Conservation (phyloP, 345 rosid genomes). For the Pelargonium nanum region DNA sequence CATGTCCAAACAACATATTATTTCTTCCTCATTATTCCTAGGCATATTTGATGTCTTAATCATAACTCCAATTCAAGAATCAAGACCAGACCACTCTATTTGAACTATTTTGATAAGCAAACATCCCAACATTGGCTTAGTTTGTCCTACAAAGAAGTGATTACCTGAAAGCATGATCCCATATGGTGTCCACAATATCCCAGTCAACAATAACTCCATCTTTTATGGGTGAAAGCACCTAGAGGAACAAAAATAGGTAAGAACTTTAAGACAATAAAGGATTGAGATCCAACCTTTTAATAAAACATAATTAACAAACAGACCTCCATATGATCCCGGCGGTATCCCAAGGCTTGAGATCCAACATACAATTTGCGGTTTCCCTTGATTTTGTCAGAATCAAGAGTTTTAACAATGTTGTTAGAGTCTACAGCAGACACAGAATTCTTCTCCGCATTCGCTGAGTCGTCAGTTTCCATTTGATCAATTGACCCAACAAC, state of each 20-base stretch:
- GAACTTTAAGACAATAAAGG: slow-evolving; percentile 6
- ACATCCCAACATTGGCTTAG: background rate
- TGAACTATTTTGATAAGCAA: background rate
- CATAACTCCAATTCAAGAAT: background rate
- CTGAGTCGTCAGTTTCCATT: slow-evolving; percentile 72
- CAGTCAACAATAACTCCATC: slow-evolving; percentile 91
- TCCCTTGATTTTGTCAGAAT: slow-evolving; percentile 51
- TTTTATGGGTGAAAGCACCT: slow-evolving; percentile 82
- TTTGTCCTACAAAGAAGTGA: background rate
- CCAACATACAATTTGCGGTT: slow-evolving; percentile 81
- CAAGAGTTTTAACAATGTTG: slow-evolving; percentile 26
- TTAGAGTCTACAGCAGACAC: slow-evolving; percentile 44
- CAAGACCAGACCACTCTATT: background rate
- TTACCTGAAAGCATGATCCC: slow-evolving; percentile 97
- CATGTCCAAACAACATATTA: too few relatives aligned
- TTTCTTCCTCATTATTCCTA: too few relatives aligned
- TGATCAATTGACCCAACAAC: slow-evolving; percentile 88
- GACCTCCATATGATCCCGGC: slow-evolving; percentile 94
- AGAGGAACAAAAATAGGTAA: slow-evolving; percentile 8
- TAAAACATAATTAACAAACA: slow-evolving; percentile 10
- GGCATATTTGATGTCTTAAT: background rate
- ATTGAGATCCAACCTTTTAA: background rate
- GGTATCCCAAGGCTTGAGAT: slow-evolving; percentile 78
- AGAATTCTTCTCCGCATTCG: slow-evolving; percentile 31
- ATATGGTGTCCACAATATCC: slow-evolving; percentile 88